phyloP scores from a whole-genome alignment of 805 yeast species.

The Komagataella ulmi region DNA sequence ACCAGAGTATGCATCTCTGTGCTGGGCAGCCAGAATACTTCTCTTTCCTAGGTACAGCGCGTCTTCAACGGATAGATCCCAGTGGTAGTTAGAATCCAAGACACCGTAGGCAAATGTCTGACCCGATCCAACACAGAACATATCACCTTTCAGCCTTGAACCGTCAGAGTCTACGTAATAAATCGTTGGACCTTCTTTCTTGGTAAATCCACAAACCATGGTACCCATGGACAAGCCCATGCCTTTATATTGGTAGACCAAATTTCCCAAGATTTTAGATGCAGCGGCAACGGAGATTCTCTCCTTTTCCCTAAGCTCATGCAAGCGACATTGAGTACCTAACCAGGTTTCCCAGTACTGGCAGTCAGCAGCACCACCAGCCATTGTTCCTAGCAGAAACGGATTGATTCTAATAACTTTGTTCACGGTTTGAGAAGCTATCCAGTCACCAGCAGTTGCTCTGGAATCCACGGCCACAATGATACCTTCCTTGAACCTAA shows the following conservation, averaged over 20 bases:
- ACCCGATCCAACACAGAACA: conserved; percentile 97
- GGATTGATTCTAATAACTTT: conserved; percentile 97
- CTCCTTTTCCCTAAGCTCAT: conserved; percentile 88
- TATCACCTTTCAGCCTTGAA: conserved; percentile 84
- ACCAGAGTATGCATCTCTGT: conserved; percentile 97
- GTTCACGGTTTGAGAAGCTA: conserved; percentile 95
- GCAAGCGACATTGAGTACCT: conserved; percentile 90
- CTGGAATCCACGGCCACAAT: conserved; percentile 95
- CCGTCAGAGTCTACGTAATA: conserved; percentile 97
- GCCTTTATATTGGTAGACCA: conserved; percentile 90
- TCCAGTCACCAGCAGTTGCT: conserved; percentile 97
- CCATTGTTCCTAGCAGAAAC: conserved; percentile 91
- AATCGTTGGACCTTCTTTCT: conserved; percentile 89
- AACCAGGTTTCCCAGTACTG: conserved; percentile 99
- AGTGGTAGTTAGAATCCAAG: conserved; percentile 77
- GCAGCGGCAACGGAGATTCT: conserved; percentile 96
- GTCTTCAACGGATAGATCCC: conserved; percentile 90
- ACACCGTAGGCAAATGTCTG: conserved; percentile 99
- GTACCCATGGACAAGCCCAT: conserved; percentile 99
- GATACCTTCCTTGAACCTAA: conserved; percentile 92
- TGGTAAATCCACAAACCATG: conserved; percentile 95
- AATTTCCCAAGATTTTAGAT: conserved; percentile 79
- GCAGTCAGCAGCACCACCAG: conserved; percentile 99
- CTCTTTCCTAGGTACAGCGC: conserved; percentile 91
- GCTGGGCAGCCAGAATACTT: conserved; percentile 93